Evolutionary conservation across 345 rosid genomes (phyloP), one percentile per base, ranked within the genome.

Genomic region (Eucalyptus curtisii): DNA sequence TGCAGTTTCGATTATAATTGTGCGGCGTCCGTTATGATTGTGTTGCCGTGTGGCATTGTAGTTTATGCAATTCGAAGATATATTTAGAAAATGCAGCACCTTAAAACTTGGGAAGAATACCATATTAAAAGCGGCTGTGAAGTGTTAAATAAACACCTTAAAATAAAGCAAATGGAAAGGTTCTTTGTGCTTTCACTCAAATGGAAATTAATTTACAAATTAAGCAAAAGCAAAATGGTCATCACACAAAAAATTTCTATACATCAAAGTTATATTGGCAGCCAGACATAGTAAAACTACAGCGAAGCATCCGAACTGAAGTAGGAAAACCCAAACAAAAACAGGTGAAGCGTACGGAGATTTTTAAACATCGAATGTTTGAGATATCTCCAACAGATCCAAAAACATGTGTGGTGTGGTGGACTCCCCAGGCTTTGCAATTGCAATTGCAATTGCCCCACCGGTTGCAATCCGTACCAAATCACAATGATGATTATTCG

Each of bases 331-430:
- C 76, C 13, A 52, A 52, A 19, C 10, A 64, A n/a, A n/a, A n/a
- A n/a, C 5, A 30, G 76, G 10, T 13, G 76, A 64, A 64, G 11
- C 20, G 3, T n/a, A 64, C 8, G 76, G 76, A 64, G 5, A 20
- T n/a, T 14, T n/a, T 64, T 4, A 15, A 13, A n/a, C 37, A n/a
- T 1, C 40, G 2, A n/a, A 15, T 14, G 37, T n/a, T 3, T 0
- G 11, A n/a, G 76, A 64, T n/a, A 64, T 64, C 10, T 64, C 19
- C 20, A 64, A 0, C 76, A n/a, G 19, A n/a, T 64, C 33, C 37
- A 64, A 64, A 64, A n/a, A 15, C 76, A 64, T 14, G 76, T 4
- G 40, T 2, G 11, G 17, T 14, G 37, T 5, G 76, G 71, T 30
- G 33, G 71, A 30, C 71, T 61, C 71, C 13, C 33, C 8, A 30